Base-by-base conservation (phyloP, 2,329 filamentous ascomycete species). In the Tolypocladium endophyticum region DNA sequence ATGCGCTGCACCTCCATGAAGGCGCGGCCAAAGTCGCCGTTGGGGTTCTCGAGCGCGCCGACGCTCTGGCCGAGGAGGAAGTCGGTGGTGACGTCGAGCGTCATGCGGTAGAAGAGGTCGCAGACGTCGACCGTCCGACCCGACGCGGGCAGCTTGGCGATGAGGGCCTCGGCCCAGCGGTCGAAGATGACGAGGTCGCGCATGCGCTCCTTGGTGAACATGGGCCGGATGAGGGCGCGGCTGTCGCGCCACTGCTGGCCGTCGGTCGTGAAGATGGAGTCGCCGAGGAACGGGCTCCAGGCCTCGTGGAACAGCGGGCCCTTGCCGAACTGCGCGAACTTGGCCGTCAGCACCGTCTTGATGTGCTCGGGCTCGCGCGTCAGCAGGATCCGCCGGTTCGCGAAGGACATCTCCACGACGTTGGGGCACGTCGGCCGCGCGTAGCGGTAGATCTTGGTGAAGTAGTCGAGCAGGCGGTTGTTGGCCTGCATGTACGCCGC, bases 311-410 rank as follows among this genome's bases (percentile, higher is more conserved):
- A 96, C 28, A 78, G 73, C 62, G 85, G 74, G 8, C 92, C 91
- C 71, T 96, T 92, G 66, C 92, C 92, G 69, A 87, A 97, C 69
- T 96, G 89, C 47, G 65, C 59, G 69, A 97, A 97, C 69, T 96
- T 90, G 1, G 87, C 88, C 0, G 92, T 89, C n/a, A 97, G 79
- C 28, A 97, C 81, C 7, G 92, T 90, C 72, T 96, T 96, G 76
- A 96, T 88, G 70, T 96, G 96, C 68, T 95, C 90, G 0, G 89
- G 88, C 65, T 96, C 91, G 6, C 83, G 83, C 0, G 92, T 96
- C 67, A 94, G 79, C 59, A 96, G 73, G 23, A 87, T 72, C n/a
- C 89, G 83, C 55, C 75, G 71, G 55, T 81, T 79, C 1, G 84
- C 67, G 8, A 85, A 66, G 1, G 77, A 77, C 11, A 76, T 70